Evolutionary conservation across 2,329 filamentous ascomycete species (phyloP), one percentile per base, ranked within the genome.

Genomic region (Aspergillus sp.): DNA sequence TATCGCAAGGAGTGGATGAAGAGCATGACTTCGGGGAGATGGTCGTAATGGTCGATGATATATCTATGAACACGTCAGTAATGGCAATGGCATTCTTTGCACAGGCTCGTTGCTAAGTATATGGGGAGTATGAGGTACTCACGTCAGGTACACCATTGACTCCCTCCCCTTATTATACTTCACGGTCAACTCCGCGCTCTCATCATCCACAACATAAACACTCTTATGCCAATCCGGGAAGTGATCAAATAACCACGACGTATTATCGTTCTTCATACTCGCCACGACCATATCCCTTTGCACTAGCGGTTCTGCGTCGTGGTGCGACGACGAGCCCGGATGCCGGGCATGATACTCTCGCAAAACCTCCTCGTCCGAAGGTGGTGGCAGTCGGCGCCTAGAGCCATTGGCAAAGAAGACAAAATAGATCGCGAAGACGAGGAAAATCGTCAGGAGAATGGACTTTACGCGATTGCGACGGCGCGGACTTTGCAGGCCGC

Each of bases 121-220:
- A 5, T 32, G 2, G 36, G 36, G 19, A 29, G 43, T 4, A 12
- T 9, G 40, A 42, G 28, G 19, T 19, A 50, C 65, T 53, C 56
- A 71, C 68, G 67, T 71, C 51, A 71, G 55, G 57, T 70, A 71
- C 3, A 67, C 67, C 67, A 70, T 71, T 4, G 66, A 67, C 51
- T 71, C 69, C 43, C 67, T 60, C 5, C 69, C 69, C 53, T 71
- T 71, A 48, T 71, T 71, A 39, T 56, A 53, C 3, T 72, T 65
- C 9, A 80, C 75, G 0, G 72, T 77, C 51, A 78, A 61, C 19
- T 65, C 50, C 3, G 75, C 74, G 4, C 51, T 52, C 30, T 69
- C 63, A 53, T 78, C 70, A 53, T 81, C 72, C 44, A 76, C 75
- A 28, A 78, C 70, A 57, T 81, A 81, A 48, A 80, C 69, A 48